Percentiles rank a stretch among this genome's conserved stretches.
These are phyloP conservation scores for Cryptosporidium canis DNA, from an alignment of 169 alveolate species.

Conservation along the genomic window DNA sequence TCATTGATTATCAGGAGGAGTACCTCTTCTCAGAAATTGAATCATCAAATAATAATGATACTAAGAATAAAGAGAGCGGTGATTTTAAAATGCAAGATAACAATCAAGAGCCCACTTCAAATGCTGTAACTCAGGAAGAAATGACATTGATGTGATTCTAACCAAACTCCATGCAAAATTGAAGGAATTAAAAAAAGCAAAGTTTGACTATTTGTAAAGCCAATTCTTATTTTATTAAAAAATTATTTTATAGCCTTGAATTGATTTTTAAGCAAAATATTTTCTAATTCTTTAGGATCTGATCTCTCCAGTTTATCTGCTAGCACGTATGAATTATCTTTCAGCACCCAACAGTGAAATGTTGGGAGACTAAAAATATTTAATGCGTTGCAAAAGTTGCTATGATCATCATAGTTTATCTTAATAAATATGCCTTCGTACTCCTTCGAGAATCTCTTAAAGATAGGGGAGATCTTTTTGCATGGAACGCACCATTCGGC, in stretches of 20 bases:
- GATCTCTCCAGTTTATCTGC: constrained; percentile 8
- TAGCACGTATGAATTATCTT: neutral
- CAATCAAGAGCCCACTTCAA: neutral
- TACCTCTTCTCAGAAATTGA: constrained; percentile 59
- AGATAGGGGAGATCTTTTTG: constrained; percentile 36
- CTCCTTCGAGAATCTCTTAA: neutral
- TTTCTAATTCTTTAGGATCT: constrained; percentile 23
- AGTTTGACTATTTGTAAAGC: neutral
- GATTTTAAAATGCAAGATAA: neutral
- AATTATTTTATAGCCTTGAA: neutral
- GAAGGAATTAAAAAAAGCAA: neutral
- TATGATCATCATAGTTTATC: neutral
- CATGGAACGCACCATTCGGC: constrained; percentile 69
- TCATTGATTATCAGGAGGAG: constrained; percentile 78
- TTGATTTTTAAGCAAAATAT: neutral
- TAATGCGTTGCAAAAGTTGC: neutral
- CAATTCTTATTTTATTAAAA: neutral
- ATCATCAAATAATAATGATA: neutral
- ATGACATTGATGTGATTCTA: neutral
- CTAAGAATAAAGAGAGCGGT: neutral
- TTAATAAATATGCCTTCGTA: constrained; percentile 43
- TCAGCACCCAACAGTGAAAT: constrained; percentile 35
- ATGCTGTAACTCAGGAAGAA: neutral
- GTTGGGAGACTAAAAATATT: constrained; percentile 42
- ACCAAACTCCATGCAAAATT: neutral